Base-by-base conservation (phyloP, 768 basidiomycete genomes). In the Kwoniella sp. region DNA sequence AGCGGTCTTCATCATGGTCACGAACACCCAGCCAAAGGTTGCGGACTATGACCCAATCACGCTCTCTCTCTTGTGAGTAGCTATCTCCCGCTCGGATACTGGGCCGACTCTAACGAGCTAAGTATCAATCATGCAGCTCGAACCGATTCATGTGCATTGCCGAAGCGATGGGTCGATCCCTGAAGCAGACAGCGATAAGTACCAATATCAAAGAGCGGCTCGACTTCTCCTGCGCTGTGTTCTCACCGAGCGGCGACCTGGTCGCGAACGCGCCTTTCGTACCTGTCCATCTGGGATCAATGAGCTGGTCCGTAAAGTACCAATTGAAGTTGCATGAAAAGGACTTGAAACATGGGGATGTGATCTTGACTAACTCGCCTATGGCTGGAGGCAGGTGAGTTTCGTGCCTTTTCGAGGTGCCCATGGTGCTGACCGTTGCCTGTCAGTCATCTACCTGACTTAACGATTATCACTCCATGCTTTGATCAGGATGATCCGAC, bases 61-160 rank as follows among this genome's bases (percentile, higher is more conserved):
- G 3, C 55, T 72, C 21, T 65, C 64, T 51, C 63, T 71, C 27
- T 71, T 71, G 70, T 71, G 36, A 58, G 70, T 64, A 1, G 33
- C n/a, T n/a, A n/a, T n/a, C n/a, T n/a, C n/a, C n/a, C n/a, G n/a
- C n/a, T n/a, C n/a, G n/a, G n/a, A n/a, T n/a, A n/a, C n/a, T n/a
- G n/a, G n/a, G n/a, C n/a, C n/a, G n/a, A n/a, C n/a, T n/a, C n/a
- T n/a, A n/a, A n/a, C n/a, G n/a, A n/a, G n/a, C n/a, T n/a, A n/a
- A n/a, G n/a, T n/a, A n/a, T n/a, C n/a, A n/a, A n/a, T n/a, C n/a
- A n/a, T n/a, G n/a, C n/a, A 64, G 62, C 62, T 64, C 62, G 7
- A 64, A 96, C 74, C 89, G 94, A 48, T 94, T 97, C 82, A 97
- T 97, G 94, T 90, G 90, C 71, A 91, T 97, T 21, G 92, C 92